Conservation (phyloP, 768 basidiomycete species). For the Leccinum truebloodii region DNA sequence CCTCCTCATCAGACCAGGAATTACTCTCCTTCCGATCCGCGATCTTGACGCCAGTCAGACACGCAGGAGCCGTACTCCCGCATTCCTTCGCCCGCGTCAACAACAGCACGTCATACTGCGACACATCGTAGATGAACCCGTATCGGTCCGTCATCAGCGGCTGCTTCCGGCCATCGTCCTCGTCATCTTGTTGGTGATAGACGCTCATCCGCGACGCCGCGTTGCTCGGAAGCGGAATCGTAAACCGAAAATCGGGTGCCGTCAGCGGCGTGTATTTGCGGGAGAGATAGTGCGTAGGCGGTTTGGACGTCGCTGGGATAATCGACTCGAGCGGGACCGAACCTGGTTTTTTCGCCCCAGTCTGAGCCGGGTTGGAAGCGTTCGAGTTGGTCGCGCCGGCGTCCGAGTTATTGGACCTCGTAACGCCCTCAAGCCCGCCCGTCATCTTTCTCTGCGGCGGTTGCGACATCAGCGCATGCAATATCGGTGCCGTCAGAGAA, state of each 20-base stretch:
- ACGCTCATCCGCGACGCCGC: slow-evolving; percentile 56
- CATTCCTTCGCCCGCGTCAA: slow-evolving; percentile 73
- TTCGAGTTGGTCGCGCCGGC: slow-evolving; percentile 14
- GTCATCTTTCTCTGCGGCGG: slow-evolving; percentile 49
- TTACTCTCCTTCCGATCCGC: slow-evolving; percentile 81
- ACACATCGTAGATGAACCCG: slow-evolving; percentile 89
- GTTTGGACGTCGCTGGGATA: slow-evolving; percentile 76
- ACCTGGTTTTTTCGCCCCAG: slow-evolving; percentile 33
- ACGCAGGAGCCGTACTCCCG: slow-evolving; percentile 76
- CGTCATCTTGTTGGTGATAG: slow-evolving; percentile 36
- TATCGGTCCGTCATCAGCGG: slow-evolving; percentile 77
- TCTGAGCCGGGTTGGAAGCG: slow-evolving; percentile 18
- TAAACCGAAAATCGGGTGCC: slow-evolving; percentile 72
- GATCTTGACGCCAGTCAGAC: slow-evolving; percentile 84
- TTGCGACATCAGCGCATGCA: slow-evolving; percentile 53
- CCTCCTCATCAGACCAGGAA: slow-evolving; percentile 71
- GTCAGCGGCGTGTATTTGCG: slow-evolving; percentile 73
- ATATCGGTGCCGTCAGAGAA: slow-evolving; percentile 56
- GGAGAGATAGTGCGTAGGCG: slow-evolving; percentile 82
- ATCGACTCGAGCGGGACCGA: slow-evolving; percentile 79
- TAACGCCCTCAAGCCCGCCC: slow-evolving; percentile 25
- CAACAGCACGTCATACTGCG: slow-evolving; percentile 77
- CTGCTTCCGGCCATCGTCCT: slow-evolving; percentile 48
- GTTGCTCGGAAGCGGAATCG: slow-evolving; percentile 49
- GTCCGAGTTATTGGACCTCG: slow-evolving; percentile 5